A percentile compares a stretch with the other conserved stretches of the same genome.
Evolutionary conservation across 2,329 filamentous ascomycete genomes (phyloP).

Genomic region (Colletotrichum lini): DNA sequence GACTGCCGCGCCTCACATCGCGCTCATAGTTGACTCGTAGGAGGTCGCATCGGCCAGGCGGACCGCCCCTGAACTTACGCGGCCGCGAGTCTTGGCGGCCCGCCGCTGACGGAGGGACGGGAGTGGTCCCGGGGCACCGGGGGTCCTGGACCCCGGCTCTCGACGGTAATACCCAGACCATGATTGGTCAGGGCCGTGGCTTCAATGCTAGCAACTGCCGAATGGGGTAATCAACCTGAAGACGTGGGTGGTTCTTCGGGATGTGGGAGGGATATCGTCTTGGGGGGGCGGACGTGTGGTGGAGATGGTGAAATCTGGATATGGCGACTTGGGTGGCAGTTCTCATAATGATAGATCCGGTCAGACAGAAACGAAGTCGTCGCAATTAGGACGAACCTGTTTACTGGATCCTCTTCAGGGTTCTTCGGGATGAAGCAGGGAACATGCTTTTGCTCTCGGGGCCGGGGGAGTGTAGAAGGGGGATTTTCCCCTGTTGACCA

Average conservation of each 20-base stretch:
- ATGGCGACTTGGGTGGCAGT: slow-evolving; percentile 23
- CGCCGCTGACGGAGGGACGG: slow-evolving; percentile 10
- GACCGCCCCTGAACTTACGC: slow-evolving; percentile 36
- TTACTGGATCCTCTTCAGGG: slow-evolving; percentile 20
- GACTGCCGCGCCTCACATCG: slow-evolving; percentile 18
- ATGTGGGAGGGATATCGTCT: slow-evolving; percentile 25
- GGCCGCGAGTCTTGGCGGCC: slow-evolving; percentile 38
- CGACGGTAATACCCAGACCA: slow-evolving; percentile 14
- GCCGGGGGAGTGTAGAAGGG: not conserved
- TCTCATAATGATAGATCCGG: no score
- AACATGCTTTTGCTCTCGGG: not conserved
- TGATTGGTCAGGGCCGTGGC: slow-evolving; percentile 4
- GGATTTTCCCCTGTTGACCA: not conserved
- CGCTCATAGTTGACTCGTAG: slow-evolving; percentile 13
- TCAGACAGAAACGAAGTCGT: no score
- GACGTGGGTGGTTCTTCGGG: slow-evolving; percentile 20
- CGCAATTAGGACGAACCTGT: slow-evolving; percentile 23
- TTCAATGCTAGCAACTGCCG: not conserved
- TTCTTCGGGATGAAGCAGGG: slow-evolving; percentile 4
- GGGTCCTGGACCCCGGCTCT: slow-evolving; percentile 7
- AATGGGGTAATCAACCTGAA: slow-evolving; percentile 6
- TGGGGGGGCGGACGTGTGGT: not conserved
- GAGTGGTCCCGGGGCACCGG: slow-evolving; percentile 2
- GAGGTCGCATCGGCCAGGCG: slow-evolving; percentile 5
- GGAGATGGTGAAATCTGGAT: slow-evolving; percentile 15